Evolutionary conservation across 371 early-diverging fungal species (phyloP).

Genomic region (Blastocladiella emersonii): DNA sequence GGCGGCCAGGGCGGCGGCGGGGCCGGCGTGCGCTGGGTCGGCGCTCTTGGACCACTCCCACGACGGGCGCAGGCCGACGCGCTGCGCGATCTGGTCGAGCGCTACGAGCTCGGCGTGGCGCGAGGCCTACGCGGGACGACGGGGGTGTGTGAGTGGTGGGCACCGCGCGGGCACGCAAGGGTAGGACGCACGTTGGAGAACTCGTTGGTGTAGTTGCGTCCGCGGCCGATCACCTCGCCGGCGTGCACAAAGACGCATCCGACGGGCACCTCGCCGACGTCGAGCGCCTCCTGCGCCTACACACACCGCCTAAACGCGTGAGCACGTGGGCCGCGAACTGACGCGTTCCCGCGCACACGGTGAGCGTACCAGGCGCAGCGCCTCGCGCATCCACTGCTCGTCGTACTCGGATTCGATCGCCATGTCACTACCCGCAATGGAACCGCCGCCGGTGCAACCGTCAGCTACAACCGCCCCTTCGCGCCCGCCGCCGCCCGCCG

Average conservation of each 20-base stretch:
- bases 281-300: conserved; percentile 74
- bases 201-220: conserved; percentile 75
- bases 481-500: too few relatives aligned
- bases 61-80: not conserved
- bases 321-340: not conserved
- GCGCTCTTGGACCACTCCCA: not conserved
- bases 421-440: too few relatives aligned
- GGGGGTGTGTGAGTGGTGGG: not conserved
- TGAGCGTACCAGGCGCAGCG: not conserved
- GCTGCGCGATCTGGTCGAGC: conserved; percentile 53
- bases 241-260: conserved; percentile 89
- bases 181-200: conserved; percentile 57
- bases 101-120: conserved; percentile 87
- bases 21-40: not conserved
- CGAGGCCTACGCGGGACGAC: conserved; percentile 44
- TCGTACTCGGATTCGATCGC: not conserved
- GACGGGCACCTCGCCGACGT: conserved; percentile 87
- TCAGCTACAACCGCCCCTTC: too few relatives aligned
- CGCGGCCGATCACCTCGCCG: conserved; percentile 46
- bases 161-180: conserved; percentile 8
- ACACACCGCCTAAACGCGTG: not conserved
- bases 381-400: not conserved
- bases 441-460: too few relatives aligned
- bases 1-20: not conserved
- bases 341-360: not conserved